Evolutionary conservation across 2,329 filamentous ascomycete genomes (phyloP).

Genomic region (Fusarium sacchari): DNA sequence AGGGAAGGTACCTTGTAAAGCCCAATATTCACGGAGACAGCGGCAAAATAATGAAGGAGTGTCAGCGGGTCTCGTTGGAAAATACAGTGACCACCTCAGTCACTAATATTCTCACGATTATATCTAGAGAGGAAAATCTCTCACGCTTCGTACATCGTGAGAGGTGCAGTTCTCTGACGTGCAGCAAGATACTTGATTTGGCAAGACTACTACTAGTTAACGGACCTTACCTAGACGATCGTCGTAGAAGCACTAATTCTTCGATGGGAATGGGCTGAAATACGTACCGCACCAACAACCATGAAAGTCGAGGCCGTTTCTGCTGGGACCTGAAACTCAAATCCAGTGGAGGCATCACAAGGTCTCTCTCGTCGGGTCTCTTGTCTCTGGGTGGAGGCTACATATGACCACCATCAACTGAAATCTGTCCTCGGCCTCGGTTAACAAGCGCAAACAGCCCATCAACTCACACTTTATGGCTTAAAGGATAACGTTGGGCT

Average conservation of each 20-base stretch:
- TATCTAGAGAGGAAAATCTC: background rate
- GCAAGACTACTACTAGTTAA: too few relatives aligned
- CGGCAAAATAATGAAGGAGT: background rate
- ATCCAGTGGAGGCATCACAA: constrained; percentile 11
- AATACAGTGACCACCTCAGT: background rate
- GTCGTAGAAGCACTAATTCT: background rate
- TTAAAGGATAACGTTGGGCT: background rate
- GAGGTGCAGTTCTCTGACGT: background rate
- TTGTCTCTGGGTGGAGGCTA: background rate
- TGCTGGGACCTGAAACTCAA: constrained; percentile 12
- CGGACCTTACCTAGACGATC: background rate
- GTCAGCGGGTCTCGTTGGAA: background rate
- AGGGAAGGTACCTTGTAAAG: background rate
- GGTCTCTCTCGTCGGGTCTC: constrained; percentile 4
- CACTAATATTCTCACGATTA: background rate
- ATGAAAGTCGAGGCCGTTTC: background rate
- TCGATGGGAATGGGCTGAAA: background rate
- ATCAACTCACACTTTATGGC: background rate
- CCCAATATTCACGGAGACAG: background rate
- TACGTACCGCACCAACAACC: background rate
- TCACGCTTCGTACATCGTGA: background rate
- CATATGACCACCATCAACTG: constrained; percentile 7
- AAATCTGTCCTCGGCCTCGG: constrained; percentile 18
- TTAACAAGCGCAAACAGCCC: background rate
- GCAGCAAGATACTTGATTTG: background rate